Evolutionary conservation across 2,329 filamentous ascomycete species (phyloP), one percentile per base, ranked within the genome.

Genomic region (Exserohilum rostratum): DNA sequence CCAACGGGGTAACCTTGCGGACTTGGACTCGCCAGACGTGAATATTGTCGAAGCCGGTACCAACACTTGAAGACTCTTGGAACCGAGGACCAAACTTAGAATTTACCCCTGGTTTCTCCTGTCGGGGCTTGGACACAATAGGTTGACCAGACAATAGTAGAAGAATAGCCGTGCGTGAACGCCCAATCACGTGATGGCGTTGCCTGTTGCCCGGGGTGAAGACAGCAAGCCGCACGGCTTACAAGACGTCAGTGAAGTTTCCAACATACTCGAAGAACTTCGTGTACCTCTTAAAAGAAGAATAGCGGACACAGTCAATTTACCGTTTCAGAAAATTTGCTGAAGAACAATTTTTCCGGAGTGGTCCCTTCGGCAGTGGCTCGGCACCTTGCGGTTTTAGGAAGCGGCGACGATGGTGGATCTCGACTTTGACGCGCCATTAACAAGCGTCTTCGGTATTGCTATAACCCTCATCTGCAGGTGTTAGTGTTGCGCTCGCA

Each of bases 341-440:
- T 34, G 15, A 47, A 45, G 49, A 38, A 50, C 46, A 61, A 56
- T 50, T 61, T 62, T 58, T 55, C 38, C 39, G 33, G 39, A 49
- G 52, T 50, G 50, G 55, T 60, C 30, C 38, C 34, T 33, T 57
- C 58, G 61, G 58, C 48, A 51, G 52, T 56, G 50, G 56, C 49
- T 61, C 61, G 61, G 61, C 60, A 59, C 46, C 40, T 53, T 59
- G 57, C 57, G 43, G 42, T 47, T 53, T 50, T 59, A 44, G 57
- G 53, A 42, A 50, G 43, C 49, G 46, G 53, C 53, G 35, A 55
- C 44, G 44, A 45, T 51, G 44, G 51, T 44, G 47, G 50, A 50
- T 43, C 46, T 45, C 5, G 45, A 37, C 18, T 29, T 44, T 25
- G 20, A n/a, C 44, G n/a, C 42, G 34, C 37, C 18, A n/a, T 47